Evolutionary conservation across 139 green algal species (phyloP).

Genomic region (Ettlia oleoabundans): DNA sequence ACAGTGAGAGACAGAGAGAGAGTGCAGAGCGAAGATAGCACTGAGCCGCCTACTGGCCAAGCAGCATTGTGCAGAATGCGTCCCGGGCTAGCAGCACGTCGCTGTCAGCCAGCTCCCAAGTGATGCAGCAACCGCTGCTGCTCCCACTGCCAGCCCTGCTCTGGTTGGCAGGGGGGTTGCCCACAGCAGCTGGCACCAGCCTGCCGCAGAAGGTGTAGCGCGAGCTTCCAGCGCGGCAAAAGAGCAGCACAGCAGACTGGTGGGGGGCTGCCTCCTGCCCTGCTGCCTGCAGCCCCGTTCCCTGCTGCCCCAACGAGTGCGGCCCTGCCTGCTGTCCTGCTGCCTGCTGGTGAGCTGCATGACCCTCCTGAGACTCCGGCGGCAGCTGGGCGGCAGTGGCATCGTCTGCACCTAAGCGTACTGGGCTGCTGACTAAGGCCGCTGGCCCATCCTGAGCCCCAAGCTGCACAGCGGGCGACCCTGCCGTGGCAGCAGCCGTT

Average conservation of each 20-base stretch:
- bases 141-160: neutral
- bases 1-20: no score
- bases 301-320: neutral
- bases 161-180: neutral
- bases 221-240: constrained; percentile 7
- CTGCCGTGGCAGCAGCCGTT: no score
- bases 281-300: neutral
- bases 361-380: no score
- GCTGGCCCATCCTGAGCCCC: no score
- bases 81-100: neutral
- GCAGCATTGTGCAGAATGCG: neutral
- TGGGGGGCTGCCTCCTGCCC: no score
- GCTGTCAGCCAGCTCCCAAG: constrained; percentile 9
- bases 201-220: constrained; percentile 34
- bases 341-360: no score
- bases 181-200: neutral
- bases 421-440: no score
- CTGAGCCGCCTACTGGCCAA: no score
- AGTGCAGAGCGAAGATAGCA: no score
- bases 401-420: no score
- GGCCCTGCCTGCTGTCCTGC: neutral
- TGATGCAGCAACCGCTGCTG: constrained; percentile 8
- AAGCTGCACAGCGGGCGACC: no score
- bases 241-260: constrained; percentile 29
- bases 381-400: no score